phyloP scores from a whole-genome alignment of 441 rosid species.

The Erodium moschatum region DNA sequence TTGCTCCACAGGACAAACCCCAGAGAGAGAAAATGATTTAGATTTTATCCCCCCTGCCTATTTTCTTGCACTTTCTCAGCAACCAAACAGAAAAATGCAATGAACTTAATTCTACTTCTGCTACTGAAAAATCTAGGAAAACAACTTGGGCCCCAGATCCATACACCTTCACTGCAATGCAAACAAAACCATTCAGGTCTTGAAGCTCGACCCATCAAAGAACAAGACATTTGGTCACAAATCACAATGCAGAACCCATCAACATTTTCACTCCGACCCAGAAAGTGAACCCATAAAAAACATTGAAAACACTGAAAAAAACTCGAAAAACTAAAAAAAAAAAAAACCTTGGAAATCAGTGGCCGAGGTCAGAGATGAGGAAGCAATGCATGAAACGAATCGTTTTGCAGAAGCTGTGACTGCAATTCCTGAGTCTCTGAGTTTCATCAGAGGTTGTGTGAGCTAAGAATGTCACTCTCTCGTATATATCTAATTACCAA shows the following conservation, averaged over 20 bases:
- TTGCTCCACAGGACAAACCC: not conserved
- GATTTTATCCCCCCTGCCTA: not conserved
- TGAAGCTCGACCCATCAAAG: not conserved
- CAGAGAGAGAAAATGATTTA: not conserved
- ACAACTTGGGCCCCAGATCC: not conserved
- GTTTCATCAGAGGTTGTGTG: not conserved
- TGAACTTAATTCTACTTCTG: not conserved
- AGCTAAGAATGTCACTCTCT: not conserved
- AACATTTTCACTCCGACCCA: not conserved
- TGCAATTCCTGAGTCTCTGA: conserved; percentile 1
- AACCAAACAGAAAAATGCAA: not conserved
- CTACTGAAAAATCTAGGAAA: not conserved
- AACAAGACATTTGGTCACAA: not conserved
- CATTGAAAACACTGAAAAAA: no score
- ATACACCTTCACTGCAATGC: not conserved
- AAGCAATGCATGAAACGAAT: conserved; percentile 4
- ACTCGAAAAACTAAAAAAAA: not conserved
- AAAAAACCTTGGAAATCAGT: not conserved
- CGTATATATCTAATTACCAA: not conserved
- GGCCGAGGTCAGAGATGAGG: no score
- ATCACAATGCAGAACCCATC: conserved; percentile 9
- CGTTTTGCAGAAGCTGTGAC: conserved; percentile 1
- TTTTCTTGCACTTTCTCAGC: conserved; percentile 12
- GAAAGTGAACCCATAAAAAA: conserved; percentile 1
- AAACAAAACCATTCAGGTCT: not conserved